A percentile compares a stretch with the other conserved stretches of the same genome.
Evolutionary conservation across 78 protist genomes (phyloP).

Genomic region (Thecamonas trahens): DNA sequence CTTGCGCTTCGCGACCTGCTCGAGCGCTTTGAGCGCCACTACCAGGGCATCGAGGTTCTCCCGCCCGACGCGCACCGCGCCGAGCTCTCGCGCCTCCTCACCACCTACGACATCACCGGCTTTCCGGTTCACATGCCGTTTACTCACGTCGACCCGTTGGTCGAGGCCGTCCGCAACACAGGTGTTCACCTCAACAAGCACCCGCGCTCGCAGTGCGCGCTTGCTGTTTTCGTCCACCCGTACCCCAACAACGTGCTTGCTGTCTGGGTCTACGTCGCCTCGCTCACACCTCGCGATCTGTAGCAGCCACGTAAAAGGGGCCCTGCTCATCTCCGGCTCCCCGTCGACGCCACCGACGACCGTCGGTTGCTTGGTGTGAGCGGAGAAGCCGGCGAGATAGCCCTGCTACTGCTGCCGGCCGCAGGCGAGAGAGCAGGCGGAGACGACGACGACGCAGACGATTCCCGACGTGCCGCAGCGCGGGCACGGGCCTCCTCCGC

Average conservation of each 20-base stretch:
- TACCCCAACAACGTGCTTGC: conserved; percentile 7
- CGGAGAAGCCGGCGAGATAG: too few species aligned
- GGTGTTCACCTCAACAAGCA: background rate
- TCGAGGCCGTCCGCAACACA: background rate
- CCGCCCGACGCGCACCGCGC: background rate
- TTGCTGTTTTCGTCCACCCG: conserved; percentile 9
- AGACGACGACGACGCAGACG: too few species aligned
- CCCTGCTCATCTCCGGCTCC: too few species aligned
- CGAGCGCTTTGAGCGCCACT: background rate
- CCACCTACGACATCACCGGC: background rate
- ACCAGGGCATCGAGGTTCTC: background rate
- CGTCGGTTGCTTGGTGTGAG: too few species aligned
- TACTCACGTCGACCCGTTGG: background rate
- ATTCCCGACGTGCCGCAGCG: too few species aligned
- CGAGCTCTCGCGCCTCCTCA: background rate
- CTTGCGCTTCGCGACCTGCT: background rate
- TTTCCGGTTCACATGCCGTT: background rate
- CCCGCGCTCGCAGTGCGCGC: background rate
- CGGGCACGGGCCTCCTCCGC: too few species aligned
- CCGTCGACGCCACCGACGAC: too few species aligned
- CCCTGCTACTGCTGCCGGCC: too few species aligned
- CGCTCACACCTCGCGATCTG: too few species aligned
- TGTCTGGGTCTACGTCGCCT: conserved; percentile 19
- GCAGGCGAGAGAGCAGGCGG: too few species aligned
- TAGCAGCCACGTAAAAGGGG: too few species aligned